Percentiles rank a stretch among this genome's conserved stretches.
These are phyloP conservation scores for Alternaria incomplexa DNA, from an alignment of 2,329 filamentous ascomycete species.

Conservation along the genomic window DNA sequence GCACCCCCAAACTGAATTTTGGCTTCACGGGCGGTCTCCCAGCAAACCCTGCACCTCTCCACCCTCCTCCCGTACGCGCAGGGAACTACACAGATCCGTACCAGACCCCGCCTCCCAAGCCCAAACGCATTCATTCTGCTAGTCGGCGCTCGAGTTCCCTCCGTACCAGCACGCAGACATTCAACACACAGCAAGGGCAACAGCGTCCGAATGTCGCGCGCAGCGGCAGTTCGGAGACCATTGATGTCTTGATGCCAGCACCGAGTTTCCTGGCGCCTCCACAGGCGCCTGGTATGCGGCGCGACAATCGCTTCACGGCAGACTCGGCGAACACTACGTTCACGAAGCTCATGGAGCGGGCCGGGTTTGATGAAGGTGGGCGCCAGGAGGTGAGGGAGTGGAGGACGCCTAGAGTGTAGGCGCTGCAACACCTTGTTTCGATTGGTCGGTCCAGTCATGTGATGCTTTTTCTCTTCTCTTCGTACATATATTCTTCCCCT, in stretches of 20 bases:
- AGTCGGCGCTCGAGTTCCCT: conserved; percentile 21
- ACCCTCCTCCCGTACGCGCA: conserved; percentile 31
- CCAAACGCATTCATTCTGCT: conserved; percentile 25
- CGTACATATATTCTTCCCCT: not conserved
- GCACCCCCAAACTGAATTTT: conserved; percentile 42
- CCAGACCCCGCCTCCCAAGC: conserved; percentile 37
- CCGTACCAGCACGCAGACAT: conserved; percentile 14
- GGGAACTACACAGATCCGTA: conserved; percentile 41
- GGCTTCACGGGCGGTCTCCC: conserved; percentile 31
- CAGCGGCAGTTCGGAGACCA: conserved; percentile 51
- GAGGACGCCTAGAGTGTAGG: conserved; percentile 17
- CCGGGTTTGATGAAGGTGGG: conserved; percentile 46
- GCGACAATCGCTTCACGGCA: conserved; percentile 38
- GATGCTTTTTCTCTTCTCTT: not conserved
- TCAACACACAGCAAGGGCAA: conserved; percentile 6
- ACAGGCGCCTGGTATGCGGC: conserved; percentile 36
- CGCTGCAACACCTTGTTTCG: not conserved
- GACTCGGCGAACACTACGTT: conserved; percentile 48
- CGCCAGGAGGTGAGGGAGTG: conserved; percentile 37
- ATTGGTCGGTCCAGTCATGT: not conserved
- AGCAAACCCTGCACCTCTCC: conserved; percentile 17
- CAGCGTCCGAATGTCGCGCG: conserved; percentile 15
- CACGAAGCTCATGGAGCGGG: conserved; percentile 51
- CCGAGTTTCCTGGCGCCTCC: conserved; percentile 44
- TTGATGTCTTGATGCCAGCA: conserved; percentile 52